A percentile compares a stretch with the other conserved stretches of the same genome.
These are phyloP conservation scores for Colletotrichum musae DNA, from an alignment of 2,329 filamentous ascomycete species.

Conservation along the genomic window DNA sequence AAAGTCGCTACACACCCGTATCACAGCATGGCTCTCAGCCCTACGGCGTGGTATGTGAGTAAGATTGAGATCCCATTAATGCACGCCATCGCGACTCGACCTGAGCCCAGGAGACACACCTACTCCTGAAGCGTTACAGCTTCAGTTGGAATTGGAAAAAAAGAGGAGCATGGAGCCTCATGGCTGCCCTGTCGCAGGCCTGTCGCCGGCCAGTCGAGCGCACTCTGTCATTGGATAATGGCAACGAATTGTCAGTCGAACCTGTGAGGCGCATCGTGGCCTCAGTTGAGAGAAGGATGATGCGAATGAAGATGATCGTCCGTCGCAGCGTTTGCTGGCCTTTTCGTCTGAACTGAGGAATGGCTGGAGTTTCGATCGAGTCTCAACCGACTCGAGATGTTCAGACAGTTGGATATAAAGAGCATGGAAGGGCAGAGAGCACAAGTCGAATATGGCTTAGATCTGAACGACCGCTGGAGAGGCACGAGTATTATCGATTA, in stretches of 20 bases:
- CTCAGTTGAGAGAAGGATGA: not conserved
- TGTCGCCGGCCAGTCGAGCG: slow-evolving; percentile 11
- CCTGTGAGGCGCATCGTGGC: not conserved
- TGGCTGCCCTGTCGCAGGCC: slow-evolving; percentile 37
- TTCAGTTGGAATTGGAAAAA: slow-evolving; percentile 30
- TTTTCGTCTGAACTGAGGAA: not conserved
- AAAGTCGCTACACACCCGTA: not conserved
- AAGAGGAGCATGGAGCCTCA: not conserved
- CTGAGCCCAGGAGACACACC: not conserved
- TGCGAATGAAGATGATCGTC: not conserved
- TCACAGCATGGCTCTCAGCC: slow-evolving; percentile 28
- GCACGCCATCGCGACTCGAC: slow-evolving; percentile 31
- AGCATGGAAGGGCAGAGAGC: not conserved
- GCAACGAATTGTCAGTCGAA: not conserved
- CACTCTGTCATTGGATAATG: slow-evolving; percentile 39
- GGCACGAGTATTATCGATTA: too few species aligned
- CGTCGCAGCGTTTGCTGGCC: not conserved
- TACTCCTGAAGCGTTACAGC: slow-evolving; percentile 33
- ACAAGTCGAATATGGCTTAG: not conserved
- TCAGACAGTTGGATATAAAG: not conserved
- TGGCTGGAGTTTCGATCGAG: not conserved
- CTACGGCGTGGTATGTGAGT: slow-evolving; percentile 24
- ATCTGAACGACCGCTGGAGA: too few species aligned
- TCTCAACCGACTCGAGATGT: not conserved
- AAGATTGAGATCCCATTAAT: slow-evolving; percentile 25